Conservation (phyloP, 441 rosid species). For the Lepidium campestre region DNA sequence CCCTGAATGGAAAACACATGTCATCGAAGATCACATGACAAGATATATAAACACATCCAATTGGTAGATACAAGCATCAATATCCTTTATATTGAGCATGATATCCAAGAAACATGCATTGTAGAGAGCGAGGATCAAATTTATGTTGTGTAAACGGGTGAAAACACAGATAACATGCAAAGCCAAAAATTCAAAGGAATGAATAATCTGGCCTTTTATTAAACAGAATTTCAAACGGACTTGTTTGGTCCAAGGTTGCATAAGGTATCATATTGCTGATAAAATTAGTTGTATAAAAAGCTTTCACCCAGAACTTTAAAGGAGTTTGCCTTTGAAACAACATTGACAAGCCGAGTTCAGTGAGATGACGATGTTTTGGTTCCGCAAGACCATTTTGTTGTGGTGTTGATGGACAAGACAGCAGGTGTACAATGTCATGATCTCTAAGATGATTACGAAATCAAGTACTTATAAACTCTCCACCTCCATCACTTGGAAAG, state of each 20-base stretch:
- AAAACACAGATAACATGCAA: not conserved
- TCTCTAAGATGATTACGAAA: not conserved
- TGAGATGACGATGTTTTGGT: not conserved
- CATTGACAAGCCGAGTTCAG: not conserved
- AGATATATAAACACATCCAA: not conserved
- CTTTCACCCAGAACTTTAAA: not conserved
- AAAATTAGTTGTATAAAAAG: no score
- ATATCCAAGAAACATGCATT: not conserved
- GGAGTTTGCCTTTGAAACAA: not conserved
- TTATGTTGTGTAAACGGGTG: not conserved
- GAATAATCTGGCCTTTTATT: no score
- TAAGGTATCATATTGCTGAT: no score
- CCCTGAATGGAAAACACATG: rapidly evolving
- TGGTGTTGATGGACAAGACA: not conserved
- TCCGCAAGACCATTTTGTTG: not conserved
- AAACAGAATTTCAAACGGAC: no score
- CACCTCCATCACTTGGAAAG: not conserved
- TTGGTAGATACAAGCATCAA: not conserved
- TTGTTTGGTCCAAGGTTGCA: no score
- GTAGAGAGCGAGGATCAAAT: not conserved
- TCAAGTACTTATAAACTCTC: not conserved
- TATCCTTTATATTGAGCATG: not conserved
- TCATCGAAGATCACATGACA: not conserved
- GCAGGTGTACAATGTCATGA: not conserved
- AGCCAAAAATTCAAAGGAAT: not conserved